A percentile compares a stretch with the other conserved stretches of the same genome.
phyloP scores from a whole-genome alignment of 78 protist genomes.

The Fonticula alba region DNA sequence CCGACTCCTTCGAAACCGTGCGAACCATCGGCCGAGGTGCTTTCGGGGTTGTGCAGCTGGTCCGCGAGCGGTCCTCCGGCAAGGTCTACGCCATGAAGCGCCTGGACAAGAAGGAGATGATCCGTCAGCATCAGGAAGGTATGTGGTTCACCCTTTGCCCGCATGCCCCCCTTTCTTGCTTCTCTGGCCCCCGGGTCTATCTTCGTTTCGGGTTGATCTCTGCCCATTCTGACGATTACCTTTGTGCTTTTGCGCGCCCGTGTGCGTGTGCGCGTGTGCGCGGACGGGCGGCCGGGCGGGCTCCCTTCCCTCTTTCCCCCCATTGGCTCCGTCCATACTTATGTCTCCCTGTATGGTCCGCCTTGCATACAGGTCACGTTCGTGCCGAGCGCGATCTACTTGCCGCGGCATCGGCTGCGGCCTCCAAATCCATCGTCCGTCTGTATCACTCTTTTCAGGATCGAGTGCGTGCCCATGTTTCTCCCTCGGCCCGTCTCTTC shows the following conservation, averaged over 20 bases:
- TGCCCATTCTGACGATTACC: not conserved
- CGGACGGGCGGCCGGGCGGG: not conserved
- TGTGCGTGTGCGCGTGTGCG: not conserved
- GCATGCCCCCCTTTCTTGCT: not conserved
- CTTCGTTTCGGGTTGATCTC: not conserved
- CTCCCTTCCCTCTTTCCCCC: constrained; percentile 20
- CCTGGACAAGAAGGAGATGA: constrained; percentile 9
- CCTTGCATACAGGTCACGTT: constrained; percentile 21
- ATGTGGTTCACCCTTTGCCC: not conserved
- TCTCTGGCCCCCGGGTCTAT: not conserved
- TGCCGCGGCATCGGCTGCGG: constrained; percentile 35
- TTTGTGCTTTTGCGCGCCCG: not conserved
- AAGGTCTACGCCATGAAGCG: constrained; percentile 32
- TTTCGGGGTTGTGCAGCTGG: constrained; percentile 31
- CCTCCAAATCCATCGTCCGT: constrained; percentile 42
- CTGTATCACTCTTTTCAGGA: constrained; percentile 64
- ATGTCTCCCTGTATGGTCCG: constrained; percentile 32
- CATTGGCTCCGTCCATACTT: constrained; percentile 14
- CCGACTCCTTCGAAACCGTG: no score
- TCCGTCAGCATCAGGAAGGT: constrained; percentile 8
- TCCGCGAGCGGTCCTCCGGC: not conserved
- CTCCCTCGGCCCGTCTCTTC: not conserved
- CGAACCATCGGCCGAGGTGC: constrained; percentile 18
- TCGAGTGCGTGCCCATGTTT: no score
- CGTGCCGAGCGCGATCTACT: constrained; percentile 66